These are phyloP conservation scores for Euphorbia tirucalli DNA, from an alignment of 345 rosid genomes.

Conservation along the genomic window DNA sequence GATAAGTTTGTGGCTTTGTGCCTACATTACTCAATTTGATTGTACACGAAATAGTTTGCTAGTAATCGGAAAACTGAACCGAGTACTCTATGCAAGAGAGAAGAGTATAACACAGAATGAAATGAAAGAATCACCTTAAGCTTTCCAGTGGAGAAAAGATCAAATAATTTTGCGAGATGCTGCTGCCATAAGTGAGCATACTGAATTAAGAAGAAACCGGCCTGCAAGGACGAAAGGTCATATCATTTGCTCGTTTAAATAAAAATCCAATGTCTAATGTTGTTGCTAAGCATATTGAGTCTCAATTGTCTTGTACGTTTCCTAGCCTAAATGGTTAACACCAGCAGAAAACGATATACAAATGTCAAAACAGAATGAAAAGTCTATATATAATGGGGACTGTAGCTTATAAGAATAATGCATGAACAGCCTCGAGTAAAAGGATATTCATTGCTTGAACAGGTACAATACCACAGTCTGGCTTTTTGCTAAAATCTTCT, in stretches of 20 bases:
- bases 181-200: constrained; percentile 73
- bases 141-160: constrained; percentile 69
- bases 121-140: constrained; percentile 57
- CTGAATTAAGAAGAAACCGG: constrained; percentile 85
- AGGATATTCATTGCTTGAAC: constrained; percentile 10
- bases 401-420: not conserved
- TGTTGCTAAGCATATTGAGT: not conserved
- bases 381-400: no score
- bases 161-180: constrained; percentile 62
- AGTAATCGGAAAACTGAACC: no score
- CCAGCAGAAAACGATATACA: not conserved
- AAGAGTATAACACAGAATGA: not conserved
- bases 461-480: constrained; percentile 83
- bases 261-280: not conserved
- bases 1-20: no score
- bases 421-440: not conserved
- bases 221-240: constrained; percentile 40
- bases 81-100: not conserved
- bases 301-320: no score
- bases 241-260: not conserved
- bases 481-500: constrained; percentile 89
- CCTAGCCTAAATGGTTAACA: not conserved
- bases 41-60: not conserved
- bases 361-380: not conserved
- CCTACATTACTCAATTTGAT: not conserved